phyloP scores from a whole-genome alignment of 495 filamentous ascomycete genomes.

The Penicillium arizonense region DNA sequence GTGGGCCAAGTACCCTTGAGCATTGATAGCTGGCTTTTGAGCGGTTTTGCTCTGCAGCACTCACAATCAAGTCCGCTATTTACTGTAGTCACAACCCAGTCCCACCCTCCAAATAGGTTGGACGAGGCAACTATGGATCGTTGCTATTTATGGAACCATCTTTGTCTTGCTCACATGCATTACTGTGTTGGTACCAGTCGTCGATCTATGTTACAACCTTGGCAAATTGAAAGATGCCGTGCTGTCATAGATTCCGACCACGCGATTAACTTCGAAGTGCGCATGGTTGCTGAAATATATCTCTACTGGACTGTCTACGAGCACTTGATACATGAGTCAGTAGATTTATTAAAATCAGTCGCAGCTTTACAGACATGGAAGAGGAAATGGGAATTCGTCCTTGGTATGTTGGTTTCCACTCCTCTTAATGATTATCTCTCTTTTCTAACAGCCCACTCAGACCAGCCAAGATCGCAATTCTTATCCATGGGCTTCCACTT shows the following conservation, averaged over 20 bases:
- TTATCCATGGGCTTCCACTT: slow-evolving; percentile 49
- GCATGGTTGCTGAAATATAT: slow-evolving; percentile 47
- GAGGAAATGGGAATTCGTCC: slow-evolving; percentile 38
- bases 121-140: slow-evolving; percentile 20
- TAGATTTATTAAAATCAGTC: slow-evolving; percentile 34
- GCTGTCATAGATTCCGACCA: slow-evolving; percentile 36
- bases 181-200: slow-evolving; percentile 47
- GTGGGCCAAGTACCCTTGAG: slow-evolving; percentile 46
- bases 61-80: slow-evolving; percentile 38
- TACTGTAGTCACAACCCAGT: slow-evolving; percentile 14
- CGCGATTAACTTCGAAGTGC: slow-evolving; percentile 42
- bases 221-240: slow-evolving; percentile 39
- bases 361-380: slow-evolving; percentile 37
- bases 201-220: slow-evolving; percentile 32
- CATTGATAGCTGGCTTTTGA: slow-evolving; percentile 48
- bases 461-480: slow-evolving; percentile 48
- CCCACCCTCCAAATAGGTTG: slow-evolving; percentile 5
- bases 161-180: slow-evolving; percentile 45
- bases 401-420: slow-evolving; percentile 26
- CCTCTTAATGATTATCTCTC: neutral
- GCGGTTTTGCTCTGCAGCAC: slow-evolving; percentile 46
- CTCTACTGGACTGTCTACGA: slow-evolving; percentile 47
- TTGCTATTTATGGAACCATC: slow-evolving; percentile 46
- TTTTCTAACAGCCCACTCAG: slow-evolving; percentile 11
- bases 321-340: slow-evolving; percentile 16